phyloP scores from a whole-genome alignment of 1,139 yeast species.

The Pichia sp. region DNA sequence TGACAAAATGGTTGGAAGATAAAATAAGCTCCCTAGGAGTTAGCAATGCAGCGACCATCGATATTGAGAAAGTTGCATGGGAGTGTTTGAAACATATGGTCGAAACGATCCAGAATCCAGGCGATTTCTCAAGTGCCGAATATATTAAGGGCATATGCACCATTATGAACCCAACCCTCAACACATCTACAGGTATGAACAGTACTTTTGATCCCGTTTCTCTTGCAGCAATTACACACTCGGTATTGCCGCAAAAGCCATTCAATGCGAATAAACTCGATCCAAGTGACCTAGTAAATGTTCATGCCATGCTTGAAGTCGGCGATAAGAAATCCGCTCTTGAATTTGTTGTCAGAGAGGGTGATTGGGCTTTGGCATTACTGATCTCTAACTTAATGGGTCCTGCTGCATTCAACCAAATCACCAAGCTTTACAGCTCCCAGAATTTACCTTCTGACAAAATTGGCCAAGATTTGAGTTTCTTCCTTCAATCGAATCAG shows the following conservation, averaged over 20 bases:
- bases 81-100: conserved; percentile 21
- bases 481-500: conserved; percentile 22
- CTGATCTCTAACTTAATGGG: conserved; percentile 63
- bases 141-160: conserved; percentile 18
- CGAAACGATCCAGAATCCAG: conserved; percentile 17
- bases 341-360: conserved; percentile 49
- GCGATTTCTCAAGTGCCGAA: conserved; percentile 18
- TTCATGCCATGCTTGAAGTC: conserved; percentile 37
- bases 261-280: conserved; percentile 22
- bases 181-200: conserved; percentile 7
- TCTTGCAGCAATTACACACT: conserved; percentile 13
- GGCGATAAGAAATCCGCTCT: conserved; percentile 70
- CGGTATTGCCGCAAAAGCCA: conserved; percentile 10
- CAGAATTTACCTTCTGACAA: conserved; percentile 32
- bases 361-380: conserved; percentile 76
- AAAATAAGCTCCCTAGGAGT: conserved; percentile 21
- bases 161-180: conserved; percentile 21
- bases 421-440: conserved; percentile 44
- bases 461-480: conserved; percentile 22
- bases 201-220: conserved; percentile 14
- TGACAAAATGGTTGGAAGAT: conserved; percentile 53
- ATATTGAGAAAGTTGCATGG: conserved; percentile 21
- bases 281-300: conserved; percentile 15
- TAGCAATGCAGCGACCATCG: conserved; percentile 7
- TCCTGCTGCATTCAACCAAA: conserved; percentile 50